These are phyloP conservation scores for Taxawa tesnikishii DNA, from an alignment of 2,329 filamentous ascomycete species.

Conservation along the genomic window DNA sequence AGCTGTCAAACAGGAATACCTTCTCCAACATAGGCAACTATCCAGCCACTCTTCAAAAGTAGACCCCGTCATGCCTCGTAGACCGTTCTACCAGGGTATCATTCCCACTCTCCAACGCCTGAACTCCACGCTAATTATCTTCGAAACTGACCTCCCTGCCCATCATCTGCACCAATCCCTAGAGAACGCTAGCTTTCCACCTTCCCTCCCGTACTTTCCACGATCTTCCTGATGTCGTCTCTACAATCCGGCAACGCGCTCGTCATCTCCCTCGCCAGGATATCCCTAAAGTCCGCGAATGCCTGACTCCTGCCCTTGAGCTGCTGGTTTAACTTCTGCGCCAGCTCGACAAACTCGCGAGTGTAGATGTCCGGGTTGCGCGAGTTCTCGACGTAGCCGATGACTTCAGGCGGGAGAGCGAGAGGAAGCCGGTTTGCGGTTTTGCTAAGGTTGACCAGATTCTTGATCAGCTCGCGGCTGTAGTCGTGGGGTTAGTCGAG, in stretches of 20 bases:
- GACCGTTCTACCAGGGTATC: too few relatives aligned
- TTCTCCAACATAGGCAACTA: too few relatives aligned
- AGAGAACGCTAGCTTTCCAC: too few relatives aligned
- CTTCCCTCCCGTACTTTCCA: constrained; percentile 31
- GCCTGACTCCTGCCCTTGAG: constrained; percentile 49
- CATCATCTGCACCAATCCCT: too few relatives aligned
- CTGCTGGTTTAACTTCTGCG: constrained; percentile 50
- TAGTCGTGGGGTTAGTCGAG: constrained; percentile 15
- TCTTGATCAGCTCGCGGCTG: constrained; percentile 36
- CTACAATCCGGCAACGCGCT: constrained; percentile 45
- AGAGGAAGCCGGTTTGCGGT: constrained; percentile 37
- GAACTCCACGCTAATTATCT: too few relatives aligned
- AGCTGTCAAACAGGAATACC: too few relatives aligned
- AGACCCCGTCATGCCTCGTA: too few relatives aligned
- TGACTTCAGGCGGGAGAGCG: constrained; percentile 48
- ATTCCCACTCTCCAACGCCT: too few relatives aligned
- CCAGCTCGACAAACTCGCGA: constrained; percentile 51
- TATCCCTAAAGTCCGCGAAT: constrained; percentile 45
- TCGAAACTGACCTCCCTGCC: too few relatives aligned
- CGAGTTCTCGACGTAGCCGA: constrained; percentile 49
- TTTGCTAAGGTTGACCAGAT: constrained; percentile 40
- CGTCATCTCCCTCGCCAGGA: constrained; percentile 45
- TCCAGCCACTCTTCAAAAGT: too few relatives aligned
- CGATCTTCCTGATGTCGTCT: constrained; percentile 38
- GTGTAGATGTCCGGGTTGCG: constrained; percentile 58